A percentile compares a stretch with the other conserved stretches of the same genome.
Conservation (phyloP, 495 filamentous ascomycete species). For the Aspergillus nanangensis region DNA sequence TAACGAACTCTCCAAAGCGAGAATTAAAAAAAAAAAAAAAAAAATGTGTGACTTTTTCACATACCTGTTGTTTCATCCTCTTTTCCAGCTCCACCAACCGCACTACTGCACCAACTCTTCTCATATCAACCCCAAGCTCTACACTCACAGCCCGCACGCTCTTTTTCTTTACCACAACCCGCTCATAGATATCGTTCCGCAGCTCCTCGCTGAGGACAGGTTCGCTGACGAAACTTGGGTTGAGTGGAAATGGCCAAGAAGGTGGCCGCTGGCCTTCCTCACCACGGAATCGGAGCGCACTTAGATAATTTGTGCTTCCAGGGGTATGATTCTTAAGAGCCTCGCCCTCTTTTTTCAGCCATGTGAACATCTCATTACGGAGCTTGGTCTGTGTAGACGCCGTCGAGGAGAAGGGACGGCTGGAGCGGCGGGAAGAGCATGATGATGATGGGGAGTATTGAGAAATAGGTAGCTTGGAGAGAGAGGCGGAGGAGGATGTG, state of each 20-base stretch:
- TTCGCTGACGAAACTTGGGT: conserved; percentile 65
- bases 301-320: conserved; percentile 63
- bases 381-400: conserved; percentile 38
- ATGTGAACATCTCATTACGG: conserved; percentile 59
- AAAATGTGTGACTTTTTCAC: conserved; percentile 30
- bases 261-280: conserved; percentile 50
- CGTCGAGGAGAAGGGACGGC: conserved; percentile 47
- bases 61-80: conserved; percentile 69
- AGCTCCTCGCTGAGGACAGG: conserved; percentile 72
- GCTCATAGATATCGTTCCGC: conserved; percentile 68
- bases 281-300: conserved; percentile 26
- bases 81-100: conserved; percentile 85
- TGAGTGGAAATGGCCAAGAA: conserved; percentile 74
- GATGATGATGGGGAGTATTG: conserved; percentile 16
- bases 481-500: conserved; percentile 7
- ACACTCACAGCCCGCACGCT: conserved; percentile 77
- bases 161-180: conserved; percentile 58
- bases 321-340: conserved; percentile 51
- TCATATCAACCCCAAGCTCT: conserved; percentile 73
- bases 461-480: conserved; percentile 5
- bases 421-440: conserved; percentile 6
- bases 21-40: conserved; percentile 15
- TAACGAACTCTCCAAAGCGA: conserved; percentile 3
- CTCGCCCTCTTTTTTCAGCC: conserved; percentile 59
- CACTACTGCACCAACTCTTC: conserved; percentile 83